These are phyloP conservation scores for Secale cereale DNA, from an alignment of 176 grass and related monocot species.

Conservation along the genomic window DNA sequence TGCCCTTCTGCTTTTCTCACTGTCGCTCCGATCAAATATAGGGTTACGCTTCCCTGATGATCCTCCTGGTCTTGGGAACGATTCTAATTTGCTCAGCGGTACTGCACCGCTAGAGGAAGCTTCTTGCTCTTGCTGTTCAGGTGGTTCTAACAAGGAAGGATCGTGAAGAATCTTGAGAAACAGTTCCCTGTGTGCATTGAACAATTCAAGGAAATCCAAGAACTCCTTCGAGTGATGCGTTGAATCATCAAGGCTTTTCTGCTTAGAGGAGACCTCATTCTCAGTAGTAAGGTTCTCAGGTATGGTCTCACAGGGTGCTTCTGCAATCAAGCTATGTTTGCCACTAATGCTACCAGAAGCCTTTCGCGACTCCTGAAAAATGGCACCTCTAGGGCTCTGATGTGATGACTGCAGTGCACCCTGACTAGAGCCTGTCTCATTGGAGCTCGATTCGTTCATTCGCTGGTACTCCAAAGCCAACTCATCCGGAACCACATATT, in stretches of 20 bases:
- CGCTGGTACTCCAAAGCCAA: conserved; percentile 22
- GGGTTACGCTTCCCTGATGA: conserved; percentile 42
- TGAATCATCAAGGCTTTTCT: conserved; percentile 19
- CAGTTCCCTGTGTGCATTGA: conserved; percentile 58
- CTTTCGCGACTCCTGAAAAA: neutral
- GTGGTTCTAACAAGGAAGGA: conserved; percentile 41
- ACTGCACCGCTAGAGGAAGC: conserved; percentile 31
- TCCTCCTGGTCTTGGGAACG: conserved; percentile 40
- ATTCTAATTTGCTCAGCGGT: conserved; percentile 32
- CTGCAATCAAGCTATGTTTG: conserved; percentile 21
- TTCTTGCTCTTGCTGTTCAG: conserved; percentile 38
- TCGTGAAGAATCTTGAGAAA: conserved; percentile 70
- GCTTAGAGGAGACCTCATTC: conserved; percentile 19
- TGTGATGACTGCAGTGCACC: neutral
- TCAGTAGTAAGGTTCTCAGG: neutral
- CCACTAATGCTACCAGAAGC: conserved; percentile 7
- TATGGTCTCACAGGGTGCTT: conserved; percentile 14
- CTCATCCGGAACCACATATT: conserved; percentile 48
- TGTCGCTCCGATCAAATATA: conserved; percentile 50
- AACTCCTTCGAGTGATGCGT: conserved; percentile 62
- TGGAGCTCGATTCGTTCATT: conserved; percentile 18
- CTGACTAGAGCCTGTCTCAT: conserved; percentile 19
- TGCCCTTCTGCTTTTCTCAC: conserved; percentile 12
- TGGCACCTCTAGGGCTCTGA: neutral
- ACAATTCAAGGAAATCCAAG: conserved; percentile 53